Evolutionary conservation across 768 basidiomycete genomes (phyloP).

Genomic region (Mycena vitilis): DNA sequence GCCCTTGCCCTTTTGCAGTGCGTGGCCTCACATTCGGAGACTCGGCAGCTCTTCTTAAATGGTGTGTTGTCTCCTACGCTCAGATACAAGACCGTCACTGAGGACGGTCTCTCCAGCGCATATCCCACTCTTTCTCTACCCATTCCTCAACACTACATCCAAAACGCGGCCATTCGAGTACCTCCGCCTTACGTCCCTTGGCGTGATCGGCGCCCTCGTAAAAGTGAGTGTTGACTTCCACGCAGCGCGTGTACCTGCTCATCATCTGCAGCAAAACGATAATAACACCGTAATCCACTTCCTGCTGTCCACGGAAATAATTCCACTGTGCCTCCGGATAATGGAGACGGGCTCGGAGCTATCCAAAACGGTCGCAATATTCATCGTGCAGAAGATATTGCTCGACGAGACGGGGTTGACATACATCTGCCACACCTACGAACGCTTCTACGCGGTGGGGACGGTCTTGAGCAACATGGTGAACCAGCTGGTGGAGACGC

Average conservation of each 20-base stretch:
- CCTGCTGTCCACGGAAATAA: constrained; percentile 98
- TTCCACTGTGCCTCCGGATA: constrained; percentile 97
- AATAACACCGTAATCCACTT: constrained; percentile 99
- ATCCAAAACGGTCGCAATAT: constrained; percentile 98
- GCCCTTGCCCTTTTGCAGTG: constrained; percentile 97
- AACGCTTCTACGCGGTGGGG: constrained; percentile 98
- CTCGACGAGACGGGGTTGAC: constrained; percentile 97
- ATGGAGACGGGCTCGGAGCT: constrained; percentile 99
- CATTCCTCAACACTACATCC: constrained; percentile 97
- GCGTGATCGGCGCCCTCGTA: constrained; percentile 98
- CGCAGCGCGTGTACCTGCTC: not conserved
- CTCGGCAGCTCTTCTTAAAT: constrained; percentile 93
- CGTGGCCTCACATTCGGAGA: constrained; percentile 97
- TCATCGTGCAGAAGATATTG: constrained; percentile 98
- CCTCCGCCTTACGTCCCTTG: constrained; percentile 97
- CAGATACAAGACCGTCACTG: constrained; percentile 59
- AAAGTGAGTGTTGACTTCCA: constrained; percentile 69
- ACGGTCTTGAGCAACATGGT: constrained; percentile 99
- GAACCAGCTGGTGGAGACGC: constrained; percentile 95
- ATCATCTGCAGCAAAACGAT: constrained; percentile 87
- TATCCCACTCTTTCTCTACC: constrained; percentile 98
- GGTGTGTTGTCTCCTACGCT: constrained; percentile 60
- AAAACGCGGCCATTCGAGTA: constrained; percentile 99
- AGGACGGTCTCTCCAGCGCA: constrained; percentile 77
- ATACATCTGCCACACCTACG: constrained; percentile 99